Base-by-base conservation (phyloP, 192 early-diverging fungal genomes). In the Podila epicladia region DNA sequence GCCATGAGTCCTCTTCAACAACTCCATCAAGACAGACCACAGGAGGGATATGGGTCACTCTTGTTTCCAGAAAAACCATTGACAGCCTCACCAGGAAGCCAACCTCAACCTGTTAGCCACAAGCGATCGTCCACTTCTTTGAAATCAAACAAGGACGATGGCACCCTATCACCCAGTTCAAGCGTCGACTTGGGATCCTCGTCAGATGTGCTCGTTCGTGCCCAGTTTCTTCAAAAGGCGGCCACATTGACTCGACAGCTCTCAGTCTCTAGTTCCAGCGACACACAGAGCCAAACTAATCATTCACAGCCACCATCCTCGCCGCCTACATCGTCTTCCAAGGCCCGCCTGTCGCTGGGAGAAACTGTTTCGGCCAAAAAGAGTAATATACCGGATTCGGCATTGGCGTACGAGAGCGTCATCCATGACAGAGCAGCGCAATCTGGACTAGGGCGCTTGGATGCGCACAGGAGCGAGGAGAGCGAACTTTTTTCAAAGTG, bases 221-320 rank as follows among this genome's bases (percentile, higher is more conserved):
- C 75, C 7, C 75, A 77, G 64, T 66, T 45, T 24, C 58, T 78
- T 19, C 75, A 78, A 62, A 71, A 77, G 29, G 75, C 69, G 0
- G 69, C 58, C 19, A 13, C 38, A 2, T 29, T 65, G 63, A 65
- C 35, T n/a, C 63, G 63, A 49, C 45, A 37, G 24, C 37, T 48
- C 33, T 65, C 63, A 3, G 5, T 24, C n/a, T 24, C 24, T 1
- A 55, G 53, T 26, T 55, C 53, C 8, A 17, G 24, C 53, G 53
- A 55, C 4, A 26, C 2, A 24, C 20, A 24, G n/a, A 9, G 2
- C n/a, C n/a, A 55, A 1, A 26, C 0, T 17, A 24, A 5, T 26
- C 20, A 9, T 24, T 26, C 53, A 55, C n/a, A 17, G 5, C 8
- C 24, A 24, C 24, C 24, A 11, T 26, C 53, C 22, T 55, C 53